Evolutionary conservation across 1,139 yeast genomes (phyloP).

Genomic region (Zhuliangozyma blackwelliae): DNA sequence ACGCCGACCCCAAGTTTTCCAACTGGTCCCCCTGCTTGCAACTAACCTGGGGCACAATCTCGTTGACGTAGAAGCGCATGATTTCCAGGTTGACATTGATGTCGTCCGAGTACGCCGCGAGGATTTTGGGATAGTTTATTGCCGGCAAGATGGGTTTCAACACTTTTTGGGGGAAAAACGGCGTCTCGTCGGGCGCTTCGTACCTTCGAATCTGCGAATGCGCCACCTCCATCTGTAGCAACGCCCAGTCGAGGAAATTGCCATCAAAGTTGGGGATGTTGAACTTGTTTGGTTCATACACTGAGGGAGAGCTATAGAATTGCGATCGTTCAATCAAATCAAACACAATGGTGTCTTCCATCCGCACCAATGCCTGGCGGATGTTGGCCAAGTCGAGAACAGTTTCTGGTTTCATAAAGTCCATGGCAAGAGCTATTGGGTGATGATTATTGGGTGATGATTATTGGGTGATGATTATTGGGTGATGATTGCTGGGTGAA

Average conservation of each 20-base stretch:
- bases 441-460: too few relatives aligned
- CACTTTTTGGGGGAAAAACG: slow-evolving; percentile 74
- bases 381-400: slow-evolving; percentile 79
- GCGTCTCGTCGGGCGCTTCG: slow-evolving; percentile 93
- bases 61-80: slow-evolving; percentile 58
- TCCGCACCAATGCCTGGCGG: slow-evolving; percentile 76
- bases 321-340: slow-evolving; percentile 91
- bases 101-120: slow-evolving; percentile 71
- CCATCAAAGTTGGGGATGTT: slow-evolving; percentile 68
- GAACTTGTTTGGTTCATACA: slow-evolving; percentile 59
- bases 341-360: slow-evolving; percentile 96
- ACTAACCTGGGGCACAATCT: slow-evolving; percentile 71
- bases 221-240: slow-evolving; percentile 67
- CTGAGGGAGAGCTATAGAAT: slow-evolving; percentile 71
- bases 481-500: too few relatives aligned
- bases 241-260: slow-evolving; percentile 82
- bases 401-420: slow-evolving; percentile 77
- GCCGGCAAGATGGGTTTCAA: slow-evolving; percentile 72
- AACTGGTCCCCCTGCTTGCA: slow-evolving; percentile 69
- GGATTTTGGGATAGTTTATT: slow-evolving; percentile 69
- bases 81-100: slow-evolving; percentile 73
- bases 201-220: slow-evolving; percentile 87
- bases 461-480: too few relatives aligned
- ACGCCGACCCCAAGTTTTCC: slow-evolving; percentile 86
- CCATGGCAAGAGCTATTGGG: slow-evolving; percentile 64